These are phyloP conservation scores for Juncus inflexus DNA, from an alignment of 176 grass and related monocot genomes.

Conservation along the genomic window DNA sequence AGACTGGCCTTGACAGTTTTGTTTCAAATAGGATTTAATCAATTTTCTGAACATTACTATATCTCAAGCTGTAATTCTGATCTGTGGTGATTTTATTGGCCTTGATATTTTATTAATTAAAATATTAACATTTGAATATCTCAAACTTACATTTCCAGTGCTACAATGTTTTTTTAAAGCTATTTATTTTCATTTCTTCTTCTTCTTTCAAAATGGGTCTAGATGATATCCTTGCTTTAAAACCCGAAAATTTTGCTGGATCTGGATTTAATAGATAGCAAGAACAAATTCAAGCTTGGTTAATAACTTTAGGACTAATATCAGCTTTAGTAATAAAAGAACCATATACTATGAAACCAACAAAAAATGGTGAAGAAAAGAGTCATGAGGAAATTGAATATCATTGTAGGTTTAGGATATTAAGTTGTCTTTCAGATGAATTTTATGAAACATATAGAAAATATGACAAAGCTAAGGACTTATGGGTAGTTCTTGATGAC, in stretches of 20 bases:
- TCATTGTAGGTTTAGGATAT: conserved; percentile 17
- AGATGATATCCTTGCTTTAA: conserved; percentile 1
- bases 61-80: too few species aligned
- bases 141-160: too few species aligned
- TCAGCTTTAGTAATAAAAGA: not conserved
- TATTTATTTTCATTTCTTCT: not conserved
- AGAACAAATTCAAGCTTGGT: conserved; percentile 12
- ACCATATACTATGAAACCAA: not conserved
- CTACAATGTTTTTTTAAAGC: too few species aligned
- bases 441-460: conserved; percentile 32
- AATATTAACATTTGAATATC: too few species aligned
- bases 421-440: conserved; percentile 16
- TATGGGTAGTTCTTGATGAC: conserved; percentile 14
- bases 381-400: conserved; percentile 8
- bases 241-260: conserved; percentile 19
- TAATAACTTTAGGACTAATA: conserved; percentile 12
- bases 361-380: not conserved
- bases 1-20: too few species aligned
- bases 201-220: conserved; percentile 6
- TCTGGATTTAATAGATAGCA: not conserved
- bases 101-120: too few species aligned
- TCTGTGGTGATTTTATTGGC: too few species aligned
- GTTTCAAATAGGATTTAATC: too few species aligned
- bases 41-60: too few species aligned
- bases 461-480: conserved; percentile 4